Evolutionary conservation across 768 basidiomycete genomes (phyloP), one percentile per base, ranked within the genome.

Genomic region (Crepidotus variabilis): DNA sequence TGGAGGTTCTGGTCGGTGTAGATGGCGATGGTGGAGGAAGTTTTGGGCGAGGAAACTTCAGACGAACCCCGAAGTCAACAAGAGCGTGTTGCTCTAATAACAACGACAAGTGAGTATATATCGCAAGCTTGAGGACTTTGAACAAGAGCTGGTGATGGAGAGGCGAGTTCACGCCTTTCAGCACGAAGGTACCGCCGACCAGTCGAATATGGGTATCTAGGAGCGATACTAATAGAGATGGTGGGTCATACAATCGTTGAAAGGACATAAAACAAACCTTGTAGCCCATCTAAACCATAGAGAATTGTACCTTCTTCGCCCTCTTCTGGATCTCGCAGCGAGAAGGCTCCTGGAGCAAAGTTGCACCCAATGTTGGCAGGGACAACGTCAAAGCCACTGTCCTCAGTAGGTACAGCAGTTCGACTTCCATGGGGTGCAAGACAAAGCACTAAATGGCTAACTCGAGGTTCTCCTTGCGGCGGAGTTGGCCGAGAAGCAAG

Each of bases 51-150:
- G 78, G 76, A 52, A 75, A 79, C 33, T 67, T 71, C 33, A 87
- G 67, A 6, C 68, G 65, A n/a, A 85, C 75, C 50, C 76, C 69
- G 0, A 78, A 82, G 65, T 84, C 75, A 3, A 69, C 54, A 24
- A 87, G 73, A 4, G 86, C 66, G 35, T 79, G 75, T 63, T 87
- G 84, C 61, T 88, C 87, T 14, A 88, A 78, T 3, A 84, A 57
- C 33, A 86, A 73, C 1, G 84, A 82, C 1, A 86, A 74, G 61
- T 84, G 80, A 8, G 76, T 64, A 63, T 83, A 87, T 14, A 82
- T 69, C 0, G 78, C 63, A 9, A 87, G 60, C 14, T 80, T 77
- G 14, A 90, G 79, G 16, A 81, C 69, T 46, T 73, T 75, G 49
- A 69, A 66, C 0, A 90, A 73, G 0, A 74, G 56, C 2, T 62